Conservation (phyloP, 306 rosid genomes). For the Glycine tomentella region DNA sequence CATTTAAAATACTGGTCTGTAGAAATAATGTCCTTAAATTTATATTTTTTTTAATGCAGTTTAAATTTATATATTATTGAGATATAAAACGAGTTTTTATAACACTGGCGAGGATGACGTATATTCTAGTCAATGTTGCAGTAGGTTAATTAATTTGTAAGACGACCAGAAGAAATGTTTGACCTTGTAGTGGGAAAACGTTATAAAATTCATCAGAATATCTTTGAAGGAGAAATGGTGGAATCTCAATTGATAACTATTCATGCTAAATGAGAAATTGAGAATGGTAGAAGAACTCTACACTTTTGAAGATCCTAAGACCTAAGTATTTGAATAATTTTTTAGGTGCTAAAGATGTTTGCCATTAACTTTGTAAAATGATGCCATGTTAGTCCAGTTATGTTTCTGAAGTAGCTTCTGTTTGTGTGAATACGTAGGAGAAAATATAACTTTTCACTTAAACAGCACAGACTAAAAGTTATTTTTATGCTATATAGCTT, state of each 20-base stretch:
- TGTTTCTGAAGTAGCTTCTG: background rate
- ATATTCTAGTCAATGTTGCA: background rate
- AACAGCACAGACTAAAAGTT: too few species aligned
- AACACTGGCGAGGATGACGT: background rate
- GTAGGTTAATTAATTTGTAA: too few species aligned
- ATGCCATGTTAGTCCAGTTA: background rate
- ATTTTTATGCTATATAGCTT: too few species aligned
- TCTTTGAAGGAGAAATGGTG: background rate
- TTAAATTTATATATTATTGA: too few species aligned
- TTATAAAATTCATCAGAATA: constrained; percentile 1
- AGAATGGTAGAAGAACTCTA: constrained; percentile 3
- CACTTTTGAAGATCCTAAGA: background rate
- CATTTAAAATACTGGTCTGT: too few species aligned
- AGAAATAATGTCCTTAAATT: too few species aligned
- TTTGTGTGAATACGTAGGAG: background rate
- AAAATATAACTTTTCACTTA: too few species aligned
- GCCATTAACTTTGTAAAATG: background rate
- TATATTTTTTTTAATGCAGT: too few species aligned
- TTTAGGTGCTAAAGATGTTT: background rate
- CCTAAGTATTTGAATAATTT: constrained; percentile 4
- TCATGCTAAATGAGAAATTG: background rate
- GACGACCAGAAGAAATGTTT: constrained; percentile 28
- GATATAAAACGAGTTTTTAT: too few species aligned
- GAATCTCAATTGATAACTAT: constrained; percentile 5
- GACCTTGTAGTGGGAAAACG: constrained; percentile 21